Conservation (phyloP, 345 rosid species). For the Rhodamnia rubescens region DNA sequence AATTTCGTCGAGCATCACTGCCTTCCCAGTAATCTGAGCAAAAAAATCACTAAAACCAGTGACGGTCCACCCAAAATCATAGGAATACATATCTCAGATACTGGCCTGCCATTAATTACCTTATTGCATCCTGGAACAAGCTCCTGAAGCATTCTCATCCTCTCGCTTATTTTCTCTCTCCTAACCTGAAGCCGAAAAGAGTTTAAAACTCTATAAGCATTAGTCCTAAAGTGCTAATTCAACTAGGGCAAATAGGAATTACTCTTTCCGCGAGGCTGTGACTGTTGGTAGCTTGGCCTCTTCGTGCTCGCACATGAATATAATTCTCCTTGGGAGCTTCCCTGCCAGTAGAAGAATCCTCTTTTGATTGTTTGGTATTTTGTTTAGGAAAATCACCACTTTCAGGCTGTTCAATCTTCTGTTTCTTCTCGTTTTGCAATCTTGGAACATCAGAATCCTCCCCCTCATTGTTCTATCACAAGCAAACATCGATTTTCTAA, state of each 20-base stretch:
- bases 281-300: constrained; percentile 97
- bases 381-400: constrained; percentile 30
- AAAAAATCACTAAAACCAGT: constrained; percentile 1
- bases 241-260: constrained; percentile 3
- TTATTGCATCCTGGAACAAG: constrained; percentile 98
- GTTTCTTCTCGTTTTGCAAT: constrained; percentile 57
- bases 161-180: constrained; percentile 92
- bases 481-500: not conserved
- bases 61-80: not conserved
- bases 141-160: constrained; percentile 96
- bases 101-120: constrained; percentile 23
- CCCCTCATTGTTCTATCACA: constrained; percentile 36
- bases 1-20: constrained; percentile 97
- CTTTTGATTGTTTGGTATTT: constrained; percentile 44
- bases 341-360: constrained; percentile 36
- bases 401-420: constrained; percentile 31
- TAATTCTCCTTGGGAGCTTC: constrained; percentile 72
- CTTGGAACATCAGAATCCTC: constrained; percentile 22
- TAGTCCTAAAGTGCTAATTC: not conserved
- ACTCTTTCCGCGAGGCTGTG: constrained; percentile 99
- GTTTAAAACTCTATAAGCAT: not conserved
- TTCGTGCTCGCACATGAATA: constrained; percentile 86
- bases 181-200: constrained; percentile 48
- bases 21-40: constrained; percentile 86
- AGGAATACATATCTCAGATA: not conserved